Base-by-base conservation (phyloP, 805 yeast species). In the Candida saitoana region DNA sequence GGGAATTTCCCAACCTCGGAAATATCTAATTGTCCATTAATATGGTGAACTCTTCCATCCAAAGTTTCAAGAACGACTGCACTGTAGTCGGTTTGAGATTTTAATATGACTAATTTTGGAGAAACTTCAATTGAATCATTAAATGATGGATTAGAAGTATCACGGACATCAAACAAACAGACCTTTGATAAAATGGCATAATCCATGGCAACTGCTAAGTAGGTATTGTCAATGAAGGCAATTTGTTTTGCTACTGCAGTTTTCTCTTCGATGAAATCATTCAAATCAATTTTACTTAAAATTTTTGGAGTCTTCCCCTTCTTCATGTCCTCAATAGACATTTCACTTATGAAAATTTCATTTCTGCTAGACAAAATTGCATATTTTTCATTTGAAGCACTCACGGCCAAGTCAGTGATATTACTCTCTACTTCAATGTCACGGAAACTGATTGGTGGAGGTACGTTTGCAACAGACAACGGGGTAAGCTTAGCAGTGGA, bases 391-490 rank as follows among this genome's bases (percentile, higher is more conserved):
- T 84, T 87, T 8, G 78, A 67, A 39, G 73, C 61, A 46, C 82
- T 77, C 3, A 81, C 76, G 0, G 95, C 84, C 34, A 78, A 76
- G 53, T 84, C 87, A 16, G 72, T 59, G 5, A 88, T 79, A 43
- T 77, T 77, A 1, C 66, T 69, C 1, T 44, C 48, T 9, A 80
- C 65, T 7, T 73, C 77, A 39, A 87, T 61, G 38, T 81, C 86
- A 44, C 95, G 74, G 56, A 74, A 83, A 18, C 87, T 75, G 57
- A 87, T 79, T 34, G 99, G 99, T 1, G 99, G 99, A 3, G 99
- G 99, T 8, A 88, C 91, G 57, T 82, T 88, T 2, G 96, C 96
- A 22, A 82, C 57, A 1, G 84, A 74, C 29, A 93, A 69, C 0
- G 98, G 97, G 0, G 99, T 91, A 17, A 89, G 64, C 49, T 80